A percentile compares a stretch with the other conserved stretches of the same genome.
These are phyloP conservation scores for Akanthomyces uredinophilus DNA, from an alignment of 2,329 filamentous ascomycete genomes.

Conservation along the genomic window DNA sequence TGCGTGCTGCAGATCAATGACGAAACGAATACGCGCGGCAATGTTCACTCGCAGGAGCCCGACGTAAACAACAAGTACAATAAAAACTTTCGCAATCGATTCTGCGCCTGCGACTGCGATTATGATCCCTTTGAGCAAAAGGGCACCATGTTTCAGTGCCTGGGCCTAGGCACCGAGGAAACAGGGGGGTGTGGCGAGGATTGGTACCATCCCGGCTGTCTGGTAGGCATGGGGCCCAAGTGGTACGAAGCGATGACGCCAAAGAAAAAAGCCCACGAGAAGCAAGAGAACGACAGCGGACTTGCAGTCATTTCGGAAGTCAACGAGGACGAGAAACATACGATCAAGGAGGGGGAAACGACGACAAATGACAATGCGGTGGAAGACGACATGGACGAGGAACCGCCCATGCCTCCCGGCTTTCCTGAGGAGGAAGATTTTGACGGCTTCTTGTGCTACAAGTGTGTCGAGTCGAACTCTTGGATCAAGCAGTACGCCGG, in stretches of 20 bases:
- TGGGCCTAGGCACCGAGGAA: constrained; percentile 74
- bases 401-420: constrained; percentile 69
- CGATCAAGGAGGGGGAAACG: constrained; percentile 18
- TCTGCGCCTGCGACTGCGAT: constrained; percentile 82
- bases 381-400: constrained; percentile 44
- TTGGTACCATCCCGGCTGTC: constrained; percentile 94
- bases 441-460: constrained; percentile 87
- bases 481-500: constrained; percentile 91
- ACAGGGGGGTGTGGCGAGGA: constrained; percentile 92
- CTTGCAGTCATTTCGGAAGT: constrained; percentile 49
- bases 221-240: constrained; percentile 72
- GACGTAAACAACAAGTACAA: constrained; percentile 80
- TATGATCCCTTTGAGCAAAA: constrained; percentile 88
- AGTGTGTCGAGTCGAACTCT: constrained; percentile 79
- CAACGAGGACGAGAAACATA: constrained; percentile 27
- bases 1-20: constrained; percentile 73
- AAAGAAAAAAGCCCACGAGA: constrained; percentile 20
- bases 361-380: constrained; percentile 35
- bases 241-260: constrained; percentile 56
- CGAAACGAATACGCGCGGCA: constrained; percentile 68
- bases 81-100: constrained; percentile 88
- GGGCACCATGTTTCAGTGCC: constrained; percentile 96
- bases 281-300: constrained; percentile 19
- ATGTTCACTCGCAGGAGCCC: constrained; percentile 70
- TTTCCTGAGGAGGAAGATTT: constrained; percentile 90